Base-by-base conservation (phyloP, 371 early-diverging fungal species). In the Circinella umbellata region DNA sequence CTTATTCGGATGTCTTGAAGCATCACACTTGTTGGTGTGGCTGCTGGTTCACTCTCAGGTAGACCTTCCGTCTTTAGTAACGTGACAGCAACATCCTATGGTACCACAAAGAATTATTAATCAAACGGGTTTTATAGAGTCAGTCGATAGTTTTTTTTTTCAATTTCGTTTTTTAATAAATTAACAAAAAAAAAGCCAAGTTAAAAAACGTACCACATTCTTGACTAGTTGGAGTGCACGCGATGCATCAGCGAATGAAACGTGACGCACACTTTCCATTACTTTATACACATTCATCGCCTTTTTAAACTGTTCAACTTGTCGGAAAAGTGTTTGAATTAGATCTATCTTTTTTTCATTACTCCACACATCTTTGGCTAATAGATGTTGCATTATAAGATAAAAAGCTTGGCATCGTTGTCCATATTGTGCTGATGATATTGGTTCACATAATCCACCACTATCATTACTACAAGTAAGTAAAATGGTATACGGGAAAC, bases 321-420 rank as follows among this genome's bases (percentile, higher is more conserved):
- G 89, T 55, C 71, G 74, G 62, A 83, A 78, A 35, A 87, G 69
- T 17, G 79, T 76, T 69, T 86, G 86, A 14, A 87, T 79, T 9
- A 87, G 69, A 3, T 78, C 81, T 20, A 89, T 86, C 63, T 86
- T 83, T 61, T 80, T 81, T 36, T 78, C 80, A 13, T 75, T 73
- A 0, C 71, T 67, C 85, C 85, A 84, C 0, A 78, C 74, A 51
- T 81, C 78, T 66, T 87, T 86, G n/a, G 81, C 81, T 66, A 86
- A 66, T 61, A 89, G 71, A 34, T 83, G 80, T 49, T 86, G 87
- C 77, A 85, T 86, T 20, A 89, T 80, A 59, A 81, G 79, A 36
- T 83, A 76, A 66, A 87, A 89, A 1, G 86, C 81, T 46, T 82
- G 79, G 27, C 80, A 83, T 38, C 84, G 79, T 51, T 80, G 79